phyloP scores from a whole-genome alignment of 768 basidiomycete species.

The Trametes cinnabarina region DNA sequence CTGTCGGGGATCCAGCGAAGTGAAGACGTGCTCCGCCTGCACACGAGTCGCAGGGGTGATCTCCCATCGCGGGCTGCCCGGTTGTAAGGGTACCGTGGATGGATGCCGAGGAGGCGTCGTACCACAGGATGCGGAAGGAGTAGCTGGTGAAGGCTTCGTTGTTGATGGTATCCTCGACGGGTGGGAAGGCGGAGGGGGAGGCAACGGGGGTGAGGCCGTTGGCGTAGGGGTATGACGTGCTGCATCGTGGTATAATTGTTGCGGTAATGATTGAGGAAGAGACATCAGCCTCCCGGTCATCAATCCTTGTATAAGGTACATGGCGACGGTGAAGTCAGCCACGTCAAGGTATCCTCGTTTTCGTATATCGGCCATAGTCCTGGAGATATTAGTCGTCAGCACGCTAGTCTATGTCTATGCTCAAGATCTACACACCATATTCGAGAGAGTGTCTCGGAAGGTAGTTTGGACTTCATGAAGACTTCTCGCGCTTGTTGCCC shows the following conservation, averaged over 20 bases:
- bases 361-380: constrained; percentile 62
- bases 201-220: background rate
- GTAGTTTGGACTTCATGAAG: constrained; percentile 59
- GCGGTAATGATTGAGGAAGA: constrained; percentile 43
- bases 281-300: constrained; percentile 42
- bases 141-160: background rate
- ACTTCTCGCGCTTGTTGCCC: constrained; percentile 61
- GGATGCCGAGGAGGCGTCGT: constrained; percentile 5
- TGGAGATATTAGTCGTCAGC: constrained; percentile 22
- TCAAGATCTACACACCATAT: constrained; percentile 15
- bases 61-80: constrained; percentile 10
- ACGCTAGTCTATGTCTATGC: background rate
- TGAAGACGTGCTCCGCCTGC: constrained; percentile 17
- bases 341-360: constrained; percentile 59
- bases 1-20: constrained; percentile 15
- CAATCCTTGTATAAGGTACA: constrained; percentile 62
- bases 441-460: constrained; percentile 12
- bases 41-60: constrained; percentile 8
- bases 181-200: constrained; percentile 5
- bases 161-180: background rate
- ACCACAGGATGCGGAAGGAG: background rate
- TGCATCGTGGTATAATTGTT: constrained; percentile 45
- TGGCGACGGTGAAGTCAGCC: constrained; percentile 66
- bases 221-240: background rate
- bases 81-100: background rate